Evolutionary conservation across 164 flowering plant species (phyloP).

Genomic region (Echeveria elegans): DNA sequence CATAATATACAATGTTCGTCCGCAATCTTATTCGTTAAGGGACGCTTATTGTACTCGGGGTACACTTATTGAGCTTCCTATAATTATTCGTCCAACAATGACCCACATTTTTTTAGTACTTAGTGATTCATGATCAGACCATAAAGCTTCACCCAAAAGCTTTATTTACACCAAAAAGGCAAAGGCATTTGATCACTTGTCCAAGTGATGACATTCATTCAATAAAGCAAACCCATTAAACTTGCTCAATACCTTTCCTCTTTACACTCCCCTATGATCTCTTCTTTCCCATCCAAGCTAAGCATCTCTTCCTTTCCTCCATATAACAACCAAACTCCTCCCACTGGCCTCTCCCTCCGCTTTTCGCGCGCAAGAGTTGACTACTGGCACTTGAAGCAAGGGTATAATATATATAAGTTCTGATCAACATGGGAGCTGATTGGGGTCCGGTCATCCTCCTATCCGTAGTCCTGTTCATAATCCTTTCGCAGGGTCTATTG

Average conservation of each 20-base stretch:
- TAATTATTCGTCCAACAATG: no score
- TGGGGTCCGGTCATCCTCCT: slow-evolving; percentile 28
- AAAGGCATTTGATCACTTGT: not conserved
- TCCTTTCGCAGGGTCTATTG: slow-evolving; percentile 58
- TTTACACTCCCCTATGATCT: not conserved
- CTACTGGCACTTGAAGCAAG: not conserved
- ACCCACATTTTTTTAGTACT: not conserved
- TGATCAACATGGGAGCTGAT: slow-evolving; percentile 8
- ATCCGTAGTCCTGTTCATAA: slow-evolving; percentile 46
- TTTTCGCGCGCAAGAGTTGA: not conserved
- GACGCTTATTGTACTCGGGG: no score
- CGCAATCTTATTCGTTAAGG: no score
- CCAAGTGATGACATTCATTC: not conserved
- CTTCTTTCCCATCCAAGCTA: not conserved
- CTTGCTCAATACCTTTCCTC: not conserved
- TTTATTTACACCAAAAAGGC: not conserved
- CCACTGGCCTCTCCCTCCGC: not conserved
- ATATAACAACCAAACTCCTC: not conserved
- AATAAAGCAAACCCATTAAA: not conserved
- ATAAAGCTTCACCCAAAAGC: not conserved
- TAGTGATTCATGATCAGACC: not conserved
- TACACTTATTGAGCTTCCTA: no score
- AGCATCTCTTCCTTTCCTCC: not conserved
- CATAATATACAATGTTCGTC: no score
- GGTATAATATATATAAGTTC: no score